Percentiles rank a stretch among this genome's conserved stretches.
phyloP scores from a whole-genome alignment of 2,329 filamentous ascomycete genomes.

The Sarocladium brachiariae region DNA sequence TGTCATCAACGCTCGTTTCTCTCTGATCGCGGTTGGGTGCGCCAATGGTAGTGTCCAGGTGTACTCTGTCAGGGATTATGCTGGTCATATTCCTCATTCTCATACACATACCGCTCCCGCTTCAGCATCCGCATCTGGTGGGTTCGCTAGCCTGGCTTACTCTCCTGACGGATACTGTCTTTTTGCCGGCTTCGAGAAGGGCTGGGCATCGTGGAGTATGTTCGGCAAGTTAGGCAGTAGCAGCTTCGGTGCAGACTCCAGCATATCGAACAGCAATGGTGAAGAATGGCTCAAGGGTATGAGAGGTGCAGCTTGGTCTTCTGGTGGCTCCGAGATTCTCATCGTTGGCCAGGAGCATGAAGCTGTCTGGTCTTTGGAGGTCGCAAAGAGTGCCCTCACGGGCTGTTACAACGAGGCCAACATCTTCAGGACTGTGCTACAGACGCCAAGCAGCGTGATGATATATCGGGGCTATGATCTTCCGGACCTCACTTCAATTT shows the following conservation, averaged over 20 bases:
- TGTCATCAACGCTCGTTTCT: conserved; percentile 91
- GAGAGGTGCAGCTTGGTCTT: conserved; percentile 74
- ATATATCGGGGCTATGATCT: conserved; percentile 91
- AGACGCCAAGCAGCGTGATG: conserved; percentile 82
- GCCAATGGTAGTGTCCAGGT: conserved; percentile 72
- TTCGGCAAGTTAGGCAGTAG: conserved; percentile 85
- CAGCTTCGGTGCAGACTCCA: conserved; percentile 68
- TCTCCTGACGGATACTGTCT: conserved; percentile 95
- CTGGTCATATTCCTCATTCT: conserved; percentile 83
- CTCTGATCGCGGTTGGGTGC: conserved; percentile 82
- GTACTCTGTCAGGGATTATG: conserved; percentile 91
- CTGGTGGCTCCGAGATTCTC: conserved; percentile 79
- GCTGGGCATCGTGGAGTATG: conserved; percentile 96
- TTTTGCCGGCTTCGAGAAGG: conserved; percentile 85
- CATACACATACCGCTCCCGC: conserved; percentile 68
- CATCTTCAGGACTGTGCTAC: conserved; percentile 78
- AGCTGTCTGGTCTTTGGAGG: conserved; percentile 80
- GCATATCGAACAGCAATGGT: conserved; percentile 57
- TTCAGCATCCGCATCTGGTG: conserved; percentile 60
- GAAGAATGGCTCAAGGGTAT: conserved; percentile 84
- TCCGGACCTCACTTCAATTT: conserved; percentile 83
- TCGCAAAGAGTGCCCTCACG: conserved; percentile 87
- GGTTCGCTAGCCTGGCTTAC: conserved; percentile 69
- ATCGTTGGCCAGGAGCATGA: conserved; percentile 66
- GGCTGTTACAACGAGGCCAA: conserved; percentile 90